Evolutionary conservation across 805 yeast genomes (phyloP), one percentile per base, ranked within the genome.

Genomic region (Teunomyces panamensis): DNA sequence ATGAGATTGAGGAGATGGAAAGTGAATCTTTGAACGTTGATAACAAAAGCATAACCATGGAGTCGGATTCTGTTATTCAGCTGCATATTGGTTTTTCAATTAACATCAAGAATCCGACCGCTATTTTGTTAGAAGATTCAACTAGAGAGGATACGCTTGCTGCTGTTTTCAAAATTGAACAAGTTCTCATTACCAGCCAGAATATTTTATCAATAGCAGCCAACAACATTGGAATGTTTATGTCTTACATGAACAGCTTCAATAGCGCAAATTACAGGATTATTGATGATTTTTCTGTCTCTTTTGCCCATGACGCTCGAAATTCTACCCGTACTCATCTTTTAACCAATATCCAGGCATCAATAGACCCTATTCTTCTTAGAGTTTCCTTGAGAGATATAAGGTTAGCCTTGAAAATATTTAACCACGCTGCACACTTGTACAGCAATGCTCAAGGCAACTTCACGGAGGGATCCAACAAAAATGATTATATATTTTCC

Each of bases 371-470:
- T 0, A 63, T 94, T 33, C 67, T 92, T 13, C 64, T 92, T 65
- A 77, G 98, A 51, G 78, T 94, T 13, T 90, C 98, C 0, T 66
- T 92, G 47, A 75, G 96, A 49, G 99, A 94, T 70, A 87, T 94
- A 39, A 71, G 87, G 42, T 72, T 95, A 39, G 97, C 96, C 0
- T 63, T 86, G 56, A 71, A 75, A 9, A 88, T 94, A 27, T 77
- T 89, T 54, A 81, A 86, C 55, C 81, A 74, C 53, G 96, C 96
- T 0, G 78, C 85, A 5, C 80, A 75, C 24, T 69, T 81, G 56
- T 79, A 79, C 47, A 52, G 50, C 16, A 54, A 56, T 9, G 63
- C 68, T 0, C 63, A 61, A 43, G 60, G 57, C 10, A 26, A 39
- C 16, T 27, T 33, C 9, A 16, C 30, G 9, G 13, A 28, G 0